Base-by-base conservation (phyloP, 768 basidiomycete genomes). In the Tulasnella sp. region DNA sequence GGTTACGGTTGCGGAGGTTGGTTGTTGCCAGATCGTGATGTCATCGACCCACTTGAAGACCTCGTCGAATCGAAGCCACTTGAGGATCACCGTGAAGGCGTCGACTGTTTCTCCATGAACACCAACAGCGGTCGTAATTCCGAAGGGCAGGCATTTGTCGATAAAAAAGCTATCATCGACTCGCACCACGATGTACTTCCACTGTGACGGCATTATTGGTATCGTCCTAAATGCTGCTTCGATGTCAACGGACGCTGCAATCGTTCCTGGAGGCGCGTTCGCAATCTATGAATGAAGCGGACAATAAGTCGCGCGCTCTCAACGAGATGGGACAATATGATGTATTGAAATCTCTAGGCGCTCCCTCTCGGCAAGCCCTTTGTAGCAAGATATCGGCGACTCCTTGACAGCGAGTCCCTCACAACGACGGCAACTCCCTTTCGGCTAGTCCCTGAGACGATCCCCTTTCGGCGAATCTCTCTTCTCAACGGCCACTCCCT, bases 41-140 rank as follows among this genome's bases (percentile, higher is more conserved):
- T 83, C 79, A 74, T 83, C 81, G 0, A 80, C 80, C 77, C 79
- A 80, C 47, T 80, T 79, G 64, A 71, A 63, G 8, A 47, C 34
- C 8, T 44, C 19, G 9, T 17, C 17, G 5, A 62, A 47, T 0
- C 63, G 29, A 2, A 62, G 9, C 22, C 40, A 22, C 1, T 62
- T 26, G 69, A 76, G 73, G 12, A 78, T 76, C 32, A 69, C 71
- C 0, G 74, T 59, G 8, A 72, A 35, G 6, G 77, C 73, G 36
- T 77, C 73, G 5, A 73, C 74, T 2, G 75, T 67, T 32, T 74
- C 29, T 0, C 78, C 76, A 36, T 76, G 75, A 37, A 76, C 74
- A 19, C 78, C 75, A 32, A 68, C 41, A 12, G 76, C 72, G 11
- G 74, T 66, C 4, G 68, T 22, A 22, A 59, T 22, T 42, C 78